Evolutionary conservation across 2,329 filamentous ascomycete genomes (phyloP).

Genomic region (Xylariaceae sp.): DNA sequence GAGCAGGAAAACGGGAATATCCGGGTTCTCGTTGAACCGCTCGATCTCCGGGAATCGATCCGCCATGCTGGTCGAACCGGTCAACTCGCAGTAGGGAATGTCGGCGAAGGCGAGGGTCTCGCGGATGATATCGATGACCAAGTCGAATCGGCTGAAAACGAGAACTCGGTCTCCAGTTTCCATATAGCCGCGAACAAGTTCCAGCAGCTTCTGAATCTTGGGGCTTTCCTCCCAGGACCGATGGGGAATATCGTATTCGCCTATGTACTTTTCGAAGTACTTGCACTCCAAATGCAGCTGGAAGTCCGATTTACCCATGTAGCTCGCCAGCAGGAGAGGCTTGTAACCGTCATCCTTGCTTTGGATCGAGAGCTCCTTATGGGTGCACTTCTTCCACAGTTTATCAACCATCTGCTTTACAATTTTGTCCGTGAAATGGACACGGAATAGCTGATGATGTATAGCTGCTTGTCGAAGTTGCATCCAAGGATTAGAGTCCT

Average conservation of each 20-base stretch:
- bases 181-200: slow-evolving; percentile 68
- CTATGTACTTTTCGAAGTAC: slow-evolving; percentile 50
- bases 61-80: slow-evolving; percentile 75
- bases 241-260: slow-evolving; percentile 48
- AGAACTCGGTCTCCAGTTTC: slow-evolving; percentile 79
- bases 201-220: slow-evolving; percentile 76
- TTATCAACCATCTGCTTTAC: slow-evolving; percentile 73
- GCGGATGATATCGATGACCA: slow-evolving; percentile 84
- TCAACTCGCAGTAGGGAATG: slow-evolving; percentile 78
- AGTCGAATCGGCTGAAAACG: slow-evolving; percentile 90
- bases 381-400: slow-evolving; percentile 63
- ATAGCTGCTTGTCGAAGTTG: slow-evolving; percentile 88
- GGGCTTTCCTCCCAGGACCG: slow-evolving; percentile 60
- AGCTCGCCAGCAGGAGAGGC: slow-evolving; percentile 49
- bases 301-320: slow-evolving; percentile 57
- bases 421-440: slow-evolving; percentile 68
- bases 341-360: slow-evolving; percentile 43
- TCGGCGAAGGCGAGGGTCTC: slow-evolving; percentile 68
- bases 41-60: slow-evolving; percentile 85
- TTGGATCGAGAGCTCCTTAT: slow-evolving; percentile 42
- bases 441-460: slow-evolving; percentile 81
- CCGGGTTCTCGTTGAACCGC: slow-evolving; percentile 68
- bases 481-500: slow-evolving; percentile 69
- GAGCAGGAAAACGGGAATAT: slow-evolving; percentile 85
- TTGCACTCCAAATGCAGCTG: slow-evolving; percentile 61